phyloP scores from a whole-genome alignment of 2,329 filamentous ascomycete genomes.

The Zymoseptoria crescenta region DNA sequence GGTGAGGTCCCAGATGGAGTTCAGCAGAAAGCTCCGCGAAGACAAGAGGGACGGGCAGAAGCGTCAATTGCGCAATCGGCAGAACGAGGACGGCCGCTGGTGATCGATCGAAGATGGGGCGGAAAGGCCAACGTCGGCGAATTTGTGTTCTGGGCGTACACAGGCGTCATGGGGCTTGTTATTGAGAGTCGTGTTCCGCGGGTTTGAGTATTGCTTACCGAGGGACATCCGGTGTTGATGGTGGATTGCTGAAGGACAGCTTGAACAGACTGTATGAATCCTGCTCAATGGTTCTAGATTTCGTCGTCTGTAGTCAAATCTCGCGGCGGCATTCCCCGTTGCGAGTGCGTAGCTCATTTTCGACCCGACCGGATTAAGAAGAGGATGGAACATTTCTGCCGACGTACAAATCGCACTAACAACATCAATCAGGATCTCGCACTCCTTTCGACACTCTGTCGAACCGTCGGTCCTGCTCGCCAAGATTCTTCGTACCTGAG shows the following conservation, averaged over 20 bases:
- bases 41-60: not conserved
- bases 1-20: not conserved
- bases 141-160: not conserved
- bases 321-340: not conserved
- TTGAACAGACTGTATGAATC: not conserved
- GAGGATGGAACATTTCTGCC: not conserved
- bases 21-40: not conserved
- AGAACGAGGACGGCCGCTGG: not conserved
- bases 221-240: too few species aligned
- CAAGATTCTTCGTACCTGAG: not conserved
- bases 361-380: not conserved
- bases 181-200: not conserved
- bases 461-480: not conserved
- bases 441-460: not conserved
- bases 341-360: not conserved
- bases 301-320: not conserved
- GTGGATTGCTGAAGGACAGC: not conserved
- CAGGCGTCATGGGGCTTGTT: not conserved
- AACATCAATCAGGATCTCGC: not conserved
- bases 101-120: not conserved
- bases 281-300: not conserved
- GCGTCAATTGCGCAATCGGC: not conserved
- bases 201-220: too few species aligned
- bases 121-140: not conserved
- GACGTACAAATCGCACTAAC: not conserved